These are phyloP conservation scores for Microcos paniculata DNA, from an alignment of 345 rosid genomes.

Conservation along the genomic window DNA sequence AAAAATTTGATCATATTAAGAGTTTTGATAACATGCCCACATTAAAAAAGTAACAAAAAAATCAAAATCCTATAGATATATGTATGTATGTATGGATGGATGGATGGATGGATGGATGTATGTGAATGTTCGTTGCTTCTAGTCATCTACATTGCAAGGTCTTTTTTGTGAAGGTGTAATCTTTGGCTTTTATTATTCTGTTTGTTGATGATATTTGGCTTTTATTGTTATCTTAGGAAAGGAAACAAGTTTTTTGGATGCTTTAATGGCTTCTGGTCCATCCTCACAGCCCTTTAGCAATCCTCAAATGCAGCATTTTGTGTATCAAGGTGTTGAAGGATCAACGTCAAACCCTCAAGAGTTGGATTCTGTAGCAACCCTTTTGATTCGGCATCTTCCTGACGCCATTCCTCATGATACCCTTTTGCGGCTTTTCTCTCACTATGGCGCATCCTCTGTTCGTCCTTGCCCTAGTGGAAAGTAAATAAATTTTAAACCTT, in stretches of 20 bases:
- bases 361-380: conserved; percentile 34
- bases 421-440: conserved; percentile 68
- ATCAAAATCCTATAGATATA: no score
- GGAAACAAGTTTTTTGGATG: conserved; percentile 12
- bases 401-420: conserved; percentile 80
- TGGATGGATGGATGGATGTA: no score
- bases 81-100: no score
- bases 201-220: no score
- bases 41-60: neutral
- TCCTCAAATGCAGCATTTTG: conserved; percentile 24
- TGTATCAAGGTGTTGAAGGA: conserved; percentile 28
- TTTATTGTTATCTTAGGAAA: neutral
- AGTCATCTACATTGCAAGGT: neutral
- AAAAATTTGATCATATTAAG: neutral
- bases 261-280: conserved; percentile 25
- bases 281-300: conserved; percentile 26
- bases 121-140: neutral
- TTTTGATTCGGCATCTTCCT: conserved; percentile 74
- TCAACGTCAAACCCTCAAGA: neutral
- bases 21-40: neutral
- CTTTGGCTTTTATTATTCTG: no score
- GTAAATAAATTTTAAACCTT: conserved; percentile 25
- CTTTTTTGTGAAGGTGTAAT: neutral
- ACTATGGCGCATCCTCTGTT: conserved; percentile 77
- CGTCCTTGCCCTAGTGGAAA: conserved; percentile 77